Conservation (phyloP, 345 rosid genomes). For the Eucalyptus grandis region DNA sequence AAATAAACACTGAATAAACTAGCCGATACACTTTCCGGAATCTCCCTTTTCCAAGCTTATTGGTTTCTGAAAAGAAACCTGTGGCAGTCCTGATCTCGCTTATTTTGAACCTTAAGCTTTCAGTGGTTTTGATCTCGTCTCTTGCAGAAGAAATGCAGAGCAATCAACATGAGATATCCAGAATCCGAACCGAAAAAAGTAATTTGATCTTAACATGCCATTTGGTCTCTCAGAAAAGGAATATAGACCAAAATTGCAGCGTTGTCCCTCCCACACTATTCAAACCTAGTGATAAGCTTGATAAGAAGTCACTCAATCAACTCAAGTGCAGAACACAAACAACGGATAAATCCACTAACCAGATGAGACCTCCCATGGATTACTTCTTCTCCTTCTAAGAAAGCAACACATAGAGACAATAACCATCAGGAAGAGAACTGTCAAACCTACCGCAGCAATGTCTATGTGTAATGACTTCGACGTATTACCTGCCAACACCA, state of each 20-base stretch:
- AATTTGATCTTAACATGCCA: background rate
- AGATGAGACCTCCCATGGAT: background rate
- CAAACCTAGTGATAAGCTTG: background rate
- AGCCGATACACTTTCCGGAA: background rate
- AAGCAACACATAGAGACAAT: background rate
- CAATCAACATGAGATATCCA: background rate
- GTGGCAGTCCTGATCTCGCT: background rate
- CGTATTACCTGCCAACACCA: background rate
- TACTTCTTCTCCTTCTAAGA: background rate
- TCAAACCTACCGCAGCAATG: background rate
- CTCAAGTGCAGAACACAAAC: background rate
- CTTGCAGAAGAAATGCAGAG: background rate
- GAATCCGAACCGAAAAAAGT: background rate
- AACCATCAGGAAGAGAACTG: background rate
- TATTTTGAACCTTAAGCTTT: background rate
- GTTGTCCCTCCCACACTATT: background rate
- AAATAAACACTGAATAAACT: background rate
- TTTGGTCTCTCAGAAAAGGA: background rate
- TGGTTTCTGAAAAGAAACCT: background rate
- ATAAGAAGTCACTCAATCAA: background rate
- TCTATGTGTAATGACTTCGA: background rate
- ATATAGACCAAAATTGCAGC: background rate
- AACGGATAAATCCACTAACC: background rate
- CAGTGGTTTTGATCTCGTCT: background rate
- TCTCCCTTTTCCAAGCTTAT: background rate